Evolutionary conservation across 148 eudicot species (phyloP), one percentile per base, ranked within the genome.

Genomic region (Mesembryanthemum crystallinum): DNA sequence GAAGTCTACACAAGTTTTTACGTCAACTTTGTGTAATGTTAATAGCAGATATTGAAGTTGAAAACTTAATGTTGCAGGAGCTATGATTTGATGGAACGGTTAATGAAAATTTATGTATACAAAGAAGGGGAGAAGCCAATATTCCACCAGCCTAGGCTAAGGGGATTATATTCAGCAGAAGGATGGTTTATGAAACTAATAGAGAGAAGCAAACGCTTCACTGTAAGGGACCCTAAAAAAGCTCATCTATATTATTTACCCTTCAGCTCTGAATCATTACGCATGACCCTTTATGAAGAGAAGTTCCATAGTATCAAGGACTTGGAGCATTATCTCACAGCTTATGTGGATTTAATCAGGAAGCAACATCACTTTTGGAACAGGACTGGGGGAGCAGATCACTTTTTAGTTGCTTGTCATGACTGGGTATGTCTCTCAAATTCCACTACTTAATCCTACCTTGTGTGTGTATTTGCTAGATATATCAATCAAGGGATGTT

Each of bases 121-220:
- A 86, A 84, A 52, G 97, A 92, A 80, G 97, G 97, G 39, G 90
- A 89, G 28, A 89, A 82, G 75, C 97, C 95, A 11, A 80, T 87
- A 78, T 90, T 88, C 64, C 97, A 92, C 81, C 83, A 87, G 60
- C 90, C 97, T 30, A 75, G 81, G 59, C 33, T 92, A 76, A 85
- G 90, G 75, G 95, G 95, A 67, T 73, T 90, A 52, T 92, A 92
- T 74, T 85, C 89, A 75, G 88, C 95, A 9, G 97, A 92, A 85
- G 97, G 97, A 83, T 90, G 94, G 94, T 90, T 90, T 82, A 86
- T 92, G 91, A 88, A 85, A 77, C 83, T 90, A 57, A 64, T 92
- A 24, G 83, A 90, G 78, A 81, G 81, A 73, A 87, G 86, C 64
- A 89, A 76, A 77, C 85, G 65, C 52, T 90, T 81, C 76, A 85